Evolutionary conservation across 2,329 filamentous ascomycete species (phyloP), one percentile per base, ranked within the genome.

Genomic region (Fusarium temperatum): DNA sequence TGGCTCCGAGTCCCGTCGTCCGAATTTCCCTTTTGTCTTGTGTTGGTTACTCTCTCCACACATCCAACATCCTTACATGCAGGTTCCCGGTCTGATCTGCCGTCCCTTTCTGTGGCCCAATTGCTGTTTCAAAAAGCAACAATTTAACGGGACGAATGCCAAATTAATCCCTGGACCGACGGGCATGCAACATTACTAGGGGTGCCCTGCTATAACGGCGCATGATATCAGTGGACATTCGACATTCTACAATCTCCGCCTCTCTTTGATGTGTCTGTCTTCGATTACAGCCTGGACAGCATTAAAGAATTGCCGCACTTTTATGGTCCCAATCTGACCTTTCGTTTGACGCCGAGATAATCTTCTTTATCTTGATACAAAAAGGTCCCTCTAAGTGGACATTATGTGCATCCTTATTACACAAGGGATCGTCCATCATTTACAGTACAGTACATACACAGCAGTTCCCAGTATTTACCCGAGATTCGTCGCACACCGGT

Each of bases 1-100:
- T 51, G 22, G 30, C 12, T 28, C 35, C 6, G 38, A 59, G 30
- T 45, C 35, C 35, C 41, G 44, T 63, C 42, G 24, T 66, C 51
- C 45, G 26, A 54, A 66, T 55, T 36, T 63, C n/a, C 35, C 51
- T 54, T 28, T 50, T 18, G 35, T 50, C 42, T 55, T 41, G 24
- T 26, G 30, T 26, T 36, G 18, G 30, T 36, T 72, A 48, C 60
- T 45, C 15, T 32, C 28, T 47, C 55, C 55, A 58, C 42, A 58
- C 32, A 24, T 58, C 32, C 42, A 36, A 36, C 41, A 36, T 58
- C 30, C 24, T 22, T 58, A 26, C 30, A 73, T 66, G 66, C 71
- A 68, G 71, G 71, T 74, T 55, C 54, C 66, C 53, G 66, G 67
- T 63, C 53, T 72, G 71, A 74, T 68, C 66, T 70, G 57, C n/a